These are phyloP conservation scores for Escovopsis weberi DNA, from an alignment of 2,329 filamentous ascomycete species.

Conservation along the genomic window DNA sequence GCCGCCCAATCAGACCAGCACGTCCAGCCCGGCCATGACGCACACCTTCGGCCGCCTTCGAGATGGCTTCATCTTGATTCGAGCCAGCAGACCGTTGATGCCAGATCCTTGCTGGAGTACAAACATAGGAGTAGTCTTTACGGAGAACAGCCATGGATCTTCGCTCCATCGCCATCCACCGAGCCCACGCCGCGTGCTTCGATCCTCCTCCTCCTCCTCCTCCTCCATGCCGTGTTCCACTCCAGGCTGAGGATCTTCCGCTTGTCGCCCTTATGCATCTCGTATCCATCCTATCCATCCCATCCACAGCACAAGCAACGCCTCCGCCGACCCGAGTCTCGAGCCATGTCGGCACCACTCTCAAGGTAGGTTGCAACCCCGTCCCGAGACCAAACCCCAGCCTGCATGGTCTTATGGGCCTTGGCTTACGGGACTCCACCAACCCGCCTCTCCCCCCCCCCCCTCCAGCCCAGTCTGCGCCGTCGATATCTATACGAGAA, in stretches of 20 bases:
- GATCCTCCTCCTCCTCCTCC: too few species aligned
- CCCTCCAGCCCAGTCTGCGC: not conserved
- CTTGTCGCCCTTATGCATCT: not conserved
- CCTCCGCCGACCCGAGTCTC: not conserved
- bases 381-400: not conserved
- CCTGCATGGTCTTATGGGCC: not conserved
- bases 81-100: too few species aligned
- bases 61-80: not conserved
- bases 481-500: not conserved
- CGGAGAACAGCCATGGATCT: too few species aligned
- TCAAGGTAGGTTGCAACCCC: not conserved
- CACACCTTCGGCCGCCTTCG: not conserved
- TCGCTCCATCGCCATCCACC: too few species aligned
- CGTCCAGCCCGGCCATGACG: too few species aligned
- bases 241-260: not conserved
- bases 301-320: not conserved
- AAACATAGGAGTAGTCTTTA: too few species aligned
- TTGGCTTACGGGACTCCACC: constrained; percentile 2
- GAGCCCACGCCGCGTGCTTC: too few species aligned
- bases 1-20: too few species aligned
- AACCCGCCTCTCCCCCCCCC: constrained; percentile 3
- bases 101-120: too few species aligned
- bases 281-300: constrained; percentile 2
- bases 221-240: not conserved
- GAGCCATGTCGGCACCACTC: not conserved